Evolutionary conservation across 352 stramenopile genomes (phyloP).

Genomic region (Pythium sp.): DNA sequence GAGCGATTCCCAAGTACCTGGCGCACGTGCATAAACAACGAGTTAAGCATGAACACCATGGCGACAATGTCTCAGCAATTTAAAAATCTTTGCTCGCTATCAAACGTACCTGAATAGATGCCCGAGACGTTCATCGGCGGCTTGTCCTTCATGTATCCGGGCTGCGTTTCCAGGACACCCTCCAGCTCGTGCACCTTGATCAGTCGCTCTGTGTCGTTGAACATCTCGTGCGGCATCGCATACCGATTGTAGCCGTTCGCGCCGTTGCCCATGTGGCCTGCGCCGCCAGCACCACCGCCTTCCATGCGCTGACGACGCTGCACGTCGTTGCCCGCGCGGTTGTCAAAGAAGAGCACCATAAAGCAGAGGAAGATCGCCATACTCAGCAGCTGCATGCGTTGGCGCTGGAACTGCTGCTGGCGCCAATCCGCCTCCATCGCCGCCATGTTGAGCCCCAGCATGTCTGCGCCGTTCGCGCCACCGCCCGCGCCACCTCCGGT

Average conservation of each 20-base stretch:
- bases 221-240: conserved; percentile 35
- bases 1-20: conserved; percentile 62
- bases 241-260: conserved; percentile 34
- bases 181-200: conserved; percentile 51
- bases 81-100: neutral
- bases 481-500: neutral
- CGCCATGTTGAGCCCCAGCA: conserved; percentile 46
- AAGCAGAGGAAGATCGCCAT: conserved; percentile 89
- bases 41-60: neutral
- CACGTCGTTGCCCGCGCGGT: conserved; percentile 47
- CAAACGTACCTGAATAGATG: conserved; percentile 62
- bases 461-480: conserved; percentile 23
- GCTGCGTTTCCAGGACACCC: conserved; percentile 39
- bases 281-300: neutral
- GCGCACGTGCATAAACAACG: neutral
- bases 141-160: conserved; percentile 38
- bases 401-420: conserved; percentile 85
- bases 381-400: conserved; percentile 85
- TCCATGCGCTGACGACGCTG: conserved; percentile 20
- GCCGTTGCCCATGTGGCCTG: conserved; percentile 10
- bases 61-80: too few relatives aligned
- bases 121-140: conserved; percentile 68
- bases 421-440: conserved; percentile 77
- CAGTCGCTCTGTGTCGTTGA: conserved; percentile 64
- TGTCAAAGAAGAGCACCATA: conserved; percentile 85